A percentile compares a stretch with the other conserved stretches of the same genome.
Evolutionary conservation across 2,329 filamentous ascomycete genomes (phyloP).

Genomic region (Decorospora gaudefroyi): DNA sequence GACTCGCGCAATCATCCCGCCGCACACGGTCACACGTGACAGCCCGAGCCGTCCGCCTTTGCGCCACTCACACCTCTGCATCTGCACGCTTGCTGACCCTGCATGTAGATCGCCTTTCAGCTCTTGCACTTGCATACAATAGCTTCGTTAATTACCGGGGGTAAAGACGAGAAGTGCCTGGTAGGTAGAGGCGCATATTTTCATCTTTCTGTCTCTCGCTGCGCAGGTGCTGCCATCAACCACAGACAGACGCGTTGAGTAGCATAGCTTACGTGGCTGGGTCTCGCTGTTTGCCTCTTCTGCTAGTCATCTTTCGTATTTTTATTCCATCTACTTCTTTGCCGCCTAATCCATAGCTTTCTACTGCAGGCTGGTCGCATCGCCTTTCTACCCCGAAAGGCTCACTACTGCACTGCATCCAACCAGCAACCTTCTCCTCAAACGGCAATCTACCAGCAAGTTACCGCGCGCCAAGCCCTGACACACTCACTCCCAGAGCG

Average conservation of each 20-base stretch:
- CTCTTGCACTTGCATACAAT: constrained; percentile 10
- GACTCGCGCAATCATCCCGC: constrained; percentile 14
- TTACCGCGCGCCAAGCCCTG: neutral
- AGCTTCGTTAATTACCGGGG: constrained; percentile 10
- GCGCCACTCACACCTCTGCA: constrained; percentile 25
- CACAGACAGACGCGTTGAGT: constrained; percentile 27
- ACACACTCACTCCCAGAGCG: neutral
- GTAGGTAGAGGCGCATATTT: constrained; percentile 5
- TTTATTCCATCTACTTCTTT: constrained; percentile 10
- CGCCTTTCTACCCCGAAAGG: neutral
- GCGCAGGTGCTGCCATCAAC: constrained; percentile 16
- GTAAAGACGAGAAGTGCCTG: constrained; percentile 8
- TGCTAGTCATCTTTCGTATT: constrained; percentile 11
- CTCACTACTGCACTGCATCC: neutral
- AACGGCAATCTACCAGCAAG: neutral
- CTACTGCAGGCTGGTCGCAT: constrained; percentile 1
- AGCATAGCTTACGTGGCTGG: constrained; percentile 36
- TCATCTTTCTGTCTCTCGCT: constrained; percentile 5
- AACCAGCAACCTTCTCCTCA: neutral
- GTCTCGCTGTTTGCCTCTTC: constrained; percentile 19
- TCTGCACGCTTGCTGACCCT: constrained; percentile 21
- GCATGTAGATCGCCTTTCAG: constrained; percentile 19
- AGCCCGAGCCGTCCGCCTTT: constrained; percentile 4
- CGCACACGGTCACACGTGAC: constrained; percentile 19
- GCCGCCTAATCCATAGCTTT: constrained; percentile 2